These are phyloP conservation scores for Drechslera avenae DNA, from an alignment of 2,329 filamentous ascomycete genomes.

Conservation along the genomic window DNA sequence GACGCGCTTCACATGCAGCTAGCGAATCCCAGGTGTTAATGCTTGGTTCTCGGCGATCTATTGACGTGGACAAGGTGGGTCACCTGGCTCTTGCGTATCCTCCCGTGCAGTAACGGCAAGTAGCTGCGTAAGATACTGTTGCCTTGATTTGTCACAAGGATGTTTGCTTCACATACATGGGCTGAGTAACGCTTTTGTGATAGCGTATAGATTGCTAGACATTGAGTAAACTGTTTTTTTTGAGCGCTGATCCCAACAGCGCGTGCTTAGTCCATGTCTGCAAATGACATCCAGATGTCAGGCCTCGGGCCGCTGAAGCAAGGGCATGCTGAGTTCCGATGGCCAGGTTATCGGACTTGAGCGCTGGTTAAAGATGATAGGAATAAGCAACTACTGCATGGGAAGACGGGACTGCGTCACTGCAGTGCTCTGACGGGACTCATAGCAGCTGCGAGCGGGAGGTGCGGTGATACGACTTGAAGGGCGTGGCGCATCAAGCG, in stretches of 20 bases:
- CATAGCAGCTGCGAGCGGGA: slow-evolving; percentile 8
- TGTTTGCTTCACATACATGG: slow-evolving; percentile 17
- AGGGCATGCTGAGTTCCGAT: slow-evolving; percentile 13
- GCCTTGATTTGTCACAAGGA: slow-evolving; percentile 30
- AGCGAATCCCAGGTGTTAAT: slow-evolving; percentile 18
- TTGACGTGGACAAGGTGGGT: slow-evolving; percentile 25
- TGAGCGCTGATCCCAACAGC: slow-evolving; percentile 16
- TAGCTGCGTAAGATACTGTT: slow-evolving; percentile 16
- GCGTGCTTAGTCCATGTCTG: slow-evolving; percentile 10
- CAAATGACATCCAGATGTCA: slow-evolving; percentile 19
- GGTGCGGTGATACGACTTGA: slow-evolving; percentile 10
- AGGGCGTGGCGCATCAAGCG: slow-evolving; percentile 9
- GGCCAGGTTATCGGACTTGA: slow-evolving; percentile 32
- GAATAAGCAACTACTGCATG: slow-evolving; percentile 7
- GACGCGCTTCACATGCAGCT: slow-evolving; percentile 24
- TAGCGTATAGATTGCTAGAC: slow-evolving; percentile 24
- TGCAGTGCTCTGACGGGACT: slow-evolving; percentile 1
- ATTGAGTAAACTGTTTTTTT: slow-evolving; percentile 4
- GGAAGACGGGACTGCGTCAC: slow-evolving; percentile 9
- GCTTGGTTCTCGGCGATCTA: slow-evolving; percentile 32
- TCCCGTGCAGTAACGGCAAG: slow-evolving; percentile 31
- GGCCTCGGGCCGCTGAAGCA: slow-evolving; percentile 9
- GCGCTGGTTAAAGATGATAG: slow-evolving; percentile 19
- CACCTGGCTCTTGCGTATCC: slow-evolving; percentile 34
- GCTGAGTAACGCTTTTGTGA: slow-evolving; percentile 16